Evolutionary conservation across 1,284 basidiomycete genomes (phyloP).

Genomic region (Ustilago shanxiensis): DNA sequence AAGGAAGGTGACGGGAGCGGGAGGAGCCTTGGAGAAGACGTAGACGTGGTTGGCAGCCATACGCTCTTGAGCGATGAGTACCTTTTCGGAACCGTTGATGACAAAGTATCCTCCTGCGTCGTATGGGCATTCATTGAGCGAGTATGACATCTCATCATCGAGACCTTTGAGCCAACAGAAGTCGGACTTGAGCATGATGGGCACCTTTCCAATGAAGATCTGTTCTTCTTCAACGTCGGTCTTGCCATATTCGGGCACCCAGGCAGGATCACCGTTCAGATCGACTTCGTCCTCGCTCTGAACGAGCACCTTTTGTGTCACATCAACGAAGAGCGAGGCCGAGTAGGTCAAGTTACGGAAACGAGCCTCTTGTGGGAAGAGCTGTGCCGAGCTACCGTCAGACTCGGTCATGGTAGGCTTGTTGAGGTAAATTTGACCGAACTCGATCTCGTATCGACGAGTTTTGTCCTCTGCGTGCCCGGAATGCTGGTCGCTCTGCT

Average conservation of each 20-base stretch:
- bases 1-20: constrained; percentile 93
- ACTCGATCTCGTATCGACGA: constrained; percentile 94
- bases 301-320: constrained; percentile 85
- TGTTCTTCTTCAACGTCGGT: constrained; percentile 79
- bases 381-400: constrained; percentile 90
- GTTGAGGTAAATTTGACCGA: constrained; percentile 97
- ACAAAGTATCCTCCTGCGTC: constrained; percentile 97
- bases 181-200: constrained; percentile 95
- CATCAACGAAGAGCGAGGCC: constrained; percentile 94
- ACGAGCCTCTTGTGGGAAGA: constrained; percentile 98
- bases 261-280: constrained; percentile 79
- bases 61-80: constrained; percentile 97
- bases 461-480: constrained; percentile 74
- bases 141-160: constrained; percentile 83
- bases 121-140: constrained; percentile 96
- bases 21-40: constrained; percentile 97
- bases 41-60: constrained; percentile 99
- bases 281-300: constrained; percentile 82
- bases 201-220: constrained; percentile 97
- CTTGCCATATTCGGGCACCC: constrained; percentile 76
- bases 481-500: constrained; percentile 95
- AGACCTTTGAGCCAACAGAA: constrained; percentile 91
- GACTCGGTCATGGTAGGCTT: constrained; percentile 94
- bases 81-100: constrained; percentile 99
- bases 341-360: constrained; percentile 95